Percentiles rank a stretch among this genome's conserved stretches.
Evolutionary conservation across 495 filamentous ascomycete genomes (phyloP).

Genomic region (Baudoinia panamericana): DNA sequence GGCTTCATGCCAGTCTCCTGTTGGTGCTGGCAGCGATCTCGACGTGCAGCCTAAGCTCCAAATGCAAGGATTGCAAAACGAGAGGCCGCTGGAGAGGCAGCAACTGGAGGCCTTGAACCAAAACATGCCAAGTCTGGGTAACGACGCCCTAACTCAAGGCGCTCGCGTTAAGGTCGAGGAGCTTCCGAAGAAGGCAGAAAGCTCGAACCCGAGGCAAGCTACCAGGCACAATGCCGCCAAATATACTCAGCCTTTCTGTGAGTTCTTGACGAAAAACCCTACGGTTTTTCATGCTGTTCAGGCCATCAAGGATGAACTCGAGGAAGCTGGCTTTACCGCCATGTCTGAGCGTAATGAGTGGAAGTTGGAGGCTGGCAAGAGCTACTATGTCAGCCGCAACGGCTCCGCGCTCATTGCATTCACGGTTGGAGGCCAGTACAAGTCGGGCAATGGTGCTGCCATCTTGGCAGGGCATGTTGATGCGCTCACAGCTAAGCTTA

Average conservation of each 20-base stretch:
- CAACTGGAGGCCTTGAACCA: neutral
- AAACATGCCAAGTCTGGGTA: neutral
- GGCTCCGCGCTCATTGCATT: constrained; percentile 82
- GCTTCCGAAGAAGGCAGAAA: neutral
- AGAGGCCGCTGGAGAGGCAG: neutral
- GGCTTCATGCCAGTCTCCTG: too few species aligned
- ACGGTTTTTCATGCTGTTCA: constrained; percentile 83
- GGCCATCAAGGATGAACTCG: constrained; percentile 58
- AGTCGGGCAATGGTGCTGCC: constrained; percentile 70
- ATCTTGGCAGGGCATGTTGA: constrained; percentile 85
- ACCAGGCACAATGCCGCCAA: constrained; percentile 10
- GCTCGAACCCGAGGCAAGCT: constrained; percentile 1
- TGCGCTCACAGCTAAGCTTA: constrained; percentile 72
- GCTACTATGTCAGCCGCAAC: constrained; percentile 81
- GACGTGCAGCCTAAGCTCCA: neutral
- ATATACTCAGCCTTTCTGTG: constrained; percentile 65
- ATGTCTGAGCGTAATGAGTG: constrained; percentile 70
- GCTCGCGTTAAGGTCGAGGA: neutral
- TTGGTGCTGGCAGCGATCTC: neutral
- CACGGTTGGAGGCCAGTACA: constrained; percentile 64
- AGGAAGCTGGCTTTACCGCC: constrained; percentile 56
- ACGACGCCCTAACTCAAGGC: too few species aligned
- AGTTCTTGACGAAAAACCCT: constrained; percentile 79
- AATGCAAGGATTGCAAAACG: neutral
- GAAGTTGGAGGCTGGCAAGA: constrained; percentile 68